Conservation (phyloP, 2,329 filamentous ascomycete genomes). For the Aspergillus luchuensis region DNA sequence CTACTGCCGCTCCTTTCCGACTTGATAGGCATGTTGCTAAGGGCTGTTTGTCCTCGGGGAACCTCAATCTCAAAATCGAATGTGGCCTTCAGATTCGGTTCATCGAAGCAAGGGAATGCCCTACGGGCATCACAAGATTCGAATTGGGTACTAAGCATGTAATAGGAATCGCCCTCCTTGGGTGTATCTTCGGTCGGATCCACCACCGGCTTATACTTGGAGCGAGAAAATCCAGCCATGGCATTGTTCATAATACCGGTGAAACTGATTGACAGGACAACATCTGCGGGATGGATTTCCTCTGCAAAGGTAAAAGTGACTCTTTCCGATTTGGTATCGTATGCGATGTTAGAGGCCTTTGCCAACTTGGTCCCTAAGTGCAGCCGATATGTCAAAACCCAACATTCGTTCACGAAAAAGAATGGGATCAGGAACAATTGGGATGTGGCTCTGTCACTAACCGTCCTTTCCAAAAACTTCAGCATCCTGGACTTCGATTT, state of each 20-base stretch:
- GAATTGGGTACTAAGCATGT: constrained; percentile 94
- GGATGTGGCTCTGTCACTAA: constrained; percentile 20
- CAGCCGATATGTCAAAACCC: neutral
- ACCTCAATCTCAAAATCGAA: constrained; percentile 94
- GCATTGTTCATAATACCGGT: constrained; percentile 82
- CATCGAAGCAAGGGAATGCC: constrained; percentile 97
- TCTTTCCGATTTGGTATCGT: constrained; percentile 82
- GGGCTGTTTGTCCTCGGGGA: constrained; percentile 80
- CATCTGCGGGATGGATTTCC: constrained; percentile 67
- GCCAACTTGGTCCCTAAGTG: constrained; percentile 30
- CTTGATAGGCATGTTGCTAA: constrained; percentile 96
- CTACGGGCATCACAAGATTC: constrained; percentile 93
- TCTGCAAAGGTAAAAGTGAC: constrained; percentile 75
- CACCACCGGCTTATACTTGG: constrained; percentile 83
- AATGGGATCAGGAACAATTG: neutral
- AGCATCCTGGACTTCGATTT: constrained; percentile 73
- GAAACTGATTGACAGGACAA: constrained; percentile 73
- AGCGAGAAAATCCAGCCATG: constrained; percentile 92
- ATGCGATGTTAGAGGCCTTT: constrained; percentile 68
- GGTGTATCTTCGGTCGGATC: constrained; percentile 76
- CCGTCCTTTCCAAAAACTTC: constrained; percentile 39
- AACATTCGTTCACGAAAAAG: neutral
- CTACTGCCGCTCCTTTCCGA: constrained; percentile 69
- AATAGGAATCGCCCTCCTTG: constrained; percentile 65
- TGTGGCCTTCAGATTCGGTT: constrained; percentile 93